Conservation (phyloP, 2,329 filamentous ascomycete genomes). For the Passalora sequoiae region DNA sequence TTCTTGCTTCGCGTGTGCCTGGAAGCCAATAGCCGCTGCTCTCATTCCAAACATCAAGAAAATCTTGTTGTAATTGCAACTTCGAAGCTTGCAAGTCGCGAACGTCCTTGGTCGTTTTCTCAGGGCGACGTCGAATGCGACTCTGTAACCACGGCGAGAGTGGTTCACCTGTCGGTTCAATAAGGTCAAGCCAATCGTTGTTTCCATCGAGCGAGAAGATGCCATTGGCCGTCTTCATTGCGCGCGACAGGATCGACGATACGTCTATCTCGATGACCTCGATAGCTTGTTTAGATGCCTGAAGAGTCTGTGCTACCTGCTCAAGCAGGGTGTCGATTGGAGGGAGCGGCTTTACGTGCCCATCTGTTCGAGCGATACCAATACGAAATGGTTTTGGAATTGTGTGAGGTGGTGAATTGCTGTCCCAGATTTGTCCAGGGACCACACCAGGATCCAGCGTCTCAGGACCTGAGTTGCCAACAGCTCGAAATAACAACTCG, state of each 20-base stretch:
- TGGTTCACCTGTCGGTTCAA: slow-evolving; percentile 53
- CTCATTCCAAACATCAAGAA: slow-evolving; percentile 54
- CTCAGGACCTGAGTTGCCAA: slow-evolving; percentile 52
- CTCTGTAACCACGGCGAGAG: slow-evolving; percentile 56
- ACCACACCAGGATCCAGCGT: slow-evolving; percentile 42
- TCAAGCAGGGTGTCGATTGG: slow-evolving; percentile 45
- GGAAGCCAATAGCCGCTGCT: slow-evolving; percentile 32
- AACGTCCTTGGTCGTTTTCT: slow-evolving; percentile 46
- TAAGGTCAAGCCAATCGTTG: slow-evolving; percentile 51
- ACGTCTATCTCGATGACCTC: slow-evolving; percentile 56
- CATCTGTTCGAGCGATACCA: slow-evolving; percentile 49
- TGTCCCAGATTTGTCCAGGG: slow-evolving; percentile 37
- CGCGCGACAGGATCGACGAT: slow-evolving; percentile 49
- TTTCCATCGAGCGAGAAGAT: slow-evolving; percentile 57
- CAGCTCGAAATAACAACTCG: slow-evolving; percentile 50
- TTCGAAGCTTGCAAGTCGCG: slow-evolving; percentile 51
- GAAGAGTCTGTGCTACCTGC: slow-evolving; percentile 40
- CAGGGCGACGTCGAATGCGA: slow-evolving; percentile 47
- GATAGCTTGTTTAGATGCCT: slow-evolving; percentile 39
- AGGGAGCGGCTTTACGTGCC: slow-evolving; percentile 48
- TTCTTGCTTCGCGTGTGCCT: slow-evolving; percentile 10
- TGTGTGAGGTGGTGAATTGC: slow-evolving; percentile 21
- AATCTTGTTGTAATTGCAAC: slow-evolving; percentile 50
- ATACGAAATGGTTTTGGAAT: slow-evolving; percentile 35
- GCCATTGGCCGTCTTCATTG: slow-evolving; percentile 53